These are phyloP conservation scores for Tuber melanosporum DNA, from an alignment of 495 filamentous ascomycete genomes.

Conservation along the genomic window DNA sequence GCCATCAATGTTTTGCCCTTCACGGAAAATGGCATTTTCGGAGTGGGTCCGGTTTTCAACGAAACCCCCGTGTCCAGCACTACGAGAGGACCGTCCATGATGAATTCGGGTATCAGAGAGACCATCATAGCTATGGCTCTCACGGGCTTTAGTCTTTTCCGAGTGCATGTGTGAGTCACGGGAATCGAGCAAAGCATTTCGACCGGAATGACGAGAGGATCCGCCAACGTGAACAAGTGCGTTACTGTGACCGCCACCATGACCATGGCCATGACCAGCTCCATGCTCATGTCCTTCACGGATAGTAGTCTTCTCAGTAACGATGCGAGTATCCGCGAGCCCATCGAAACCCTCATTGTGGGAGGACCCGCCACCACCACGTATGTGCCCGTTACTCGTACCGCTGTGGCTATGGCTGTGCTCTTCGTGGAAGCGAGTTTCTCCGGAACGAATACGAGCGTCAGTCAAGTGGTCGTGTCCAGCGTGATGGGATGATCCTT, in stretches of 20 bases:
- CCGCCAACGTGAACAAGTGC: constrained; percentile 11
- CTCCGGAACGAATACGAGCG: constrained; percentile 22
- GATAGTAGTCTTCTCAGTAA: constrained; percentile 11
- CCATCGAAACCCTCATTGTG: constrained; percentile 12
- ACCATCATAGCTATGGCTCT: not conserved
- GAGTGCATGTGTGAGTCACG: not conserved
- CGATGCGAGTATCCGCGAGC: constrained; percentile 20
- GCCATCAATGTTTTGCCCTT: not conserved
- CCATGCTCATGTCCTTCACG: constrained; percentile 7
- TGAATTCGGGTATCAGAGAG: constrained; percentile 1
- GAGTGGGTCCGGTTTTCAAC: not conserved
- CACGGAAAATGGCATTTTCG: not conserved
- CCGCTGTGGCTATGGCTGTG: constrained; percentile 17
- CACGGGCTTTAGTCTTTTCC: not conserved
- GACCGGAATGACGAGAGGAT: not conserved
- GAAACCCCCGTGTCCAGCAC: not conserved
- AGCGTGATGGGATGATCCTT: constrained; percentile 7
- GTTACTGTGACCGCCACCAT: constrained; percentile 20
- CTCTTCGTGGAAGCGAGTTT: constrained; percentile 20
- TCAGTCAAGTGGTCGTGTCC: constrained; percentile 24
- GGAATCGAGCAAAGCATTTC: not conserved
- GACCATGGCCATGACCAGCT: constrained; percentile 13
- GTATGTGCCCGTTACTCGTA: constrained; percentile 14
- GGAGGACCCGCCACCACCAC: constrained; percentile 9
- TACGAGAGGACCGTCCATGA: not conserved